These are phyloP conservation scores for Microcos paniculata DNA, from an alignment of 345 rosid genomes.

Conservation along the genomic window DNA sequence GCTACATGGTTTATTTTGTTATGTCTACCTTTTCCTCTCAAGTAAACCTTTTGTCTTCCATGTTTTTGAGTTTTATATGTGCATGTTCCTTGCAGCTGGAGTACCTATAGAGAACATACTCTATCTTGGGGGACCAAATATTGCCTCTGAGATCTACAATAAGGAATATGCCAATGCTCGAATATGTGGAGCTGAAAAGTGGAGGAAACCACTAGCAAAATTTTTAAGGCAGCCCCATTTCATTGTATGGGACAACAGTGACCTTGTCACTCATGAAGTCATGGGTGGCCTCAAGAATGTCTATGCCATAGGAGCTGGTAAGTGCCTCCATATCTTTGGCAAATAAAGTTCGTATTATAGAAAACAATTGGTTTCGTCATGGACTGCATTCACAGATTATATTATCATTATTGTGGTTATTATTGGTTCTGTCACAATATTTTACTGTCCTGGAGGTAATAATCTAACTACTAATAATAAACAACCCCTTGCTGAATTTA, in stretches of 20 bases:
- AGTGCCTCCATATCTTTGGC: conserved; percentile 11
- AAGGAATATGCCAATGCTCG: conserved; percentile 86
- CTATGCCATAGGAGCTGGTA: conserved; percentile 89
- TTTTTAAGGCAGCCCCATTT: conserved; percentile 79
- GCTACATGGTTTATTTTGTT: background rate
- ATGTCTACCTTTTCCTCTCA: background rate
- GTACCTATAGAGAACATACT: conserved; percentile 64
- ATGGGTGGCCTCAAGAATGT: conserved; percentile 91
- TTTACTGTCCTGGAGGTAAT: background rate
- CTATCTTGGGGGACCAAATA: conserved; percentile 83
- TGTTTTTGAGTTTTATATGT: conserved; percentile 7
- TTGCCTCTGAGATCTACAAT: conserved; percentile 75
- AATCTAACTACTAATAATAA: no score
- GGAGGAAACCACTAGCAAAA: conserved; percentile 73
- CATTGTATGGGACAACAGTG: conserved; percentile 81
- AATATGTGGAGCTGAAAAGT: conserved; percentile 71
- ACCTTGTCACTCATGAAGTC: conserved; percentile 80
- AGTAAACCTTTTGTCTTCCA: background rate
- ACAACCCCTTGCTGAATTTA: background rate
- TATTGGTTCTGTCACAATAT: background rate
- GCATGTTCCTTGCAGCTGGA: conserved; percentile 48
- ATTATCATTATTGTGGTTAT: background rate
- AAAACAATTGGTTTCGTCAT: background rate
- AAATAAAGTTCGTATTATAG: background rate
- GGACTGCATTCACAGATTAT: background rate